Base-by-base conservation (phyloP, 495 filamentous ascomycete species). In the Penicillium verhagenii region DNA sequence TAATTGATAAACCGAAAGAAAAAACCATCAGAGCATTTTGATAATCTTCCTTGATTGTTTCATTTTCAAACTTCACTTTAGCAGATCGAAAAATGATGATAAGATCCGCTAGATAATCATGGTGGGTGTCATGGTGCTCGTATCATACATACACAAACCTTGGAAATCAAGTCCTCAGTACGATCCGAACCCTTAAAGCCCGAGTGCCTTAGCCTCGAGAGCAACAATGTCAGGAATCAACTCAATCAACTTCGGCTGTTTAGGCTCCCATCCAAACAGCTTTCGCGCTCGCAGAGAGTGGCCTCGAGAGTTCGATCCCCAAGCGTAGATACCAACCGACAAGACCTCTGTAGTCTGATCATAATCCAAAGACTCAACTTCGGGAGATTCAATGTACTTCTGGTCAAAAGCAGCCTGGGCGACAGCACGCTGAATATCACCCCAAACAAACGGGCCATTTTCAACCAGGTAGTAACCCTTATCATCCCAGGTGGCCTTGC, bases 391-490 rank as follows among this genome's bases (percentile, higher is more conserved):
- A 43, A 91, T 80, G 39, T 85, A 80, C 1, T 85, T 84, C 69
- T 86, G 81, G 57, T 82, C 79, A 43, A 82, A 74, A 6, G 86
- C 85, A 60, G 79, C 78, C 50, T 80, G 66, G 0, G 83, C 87
- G 54, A 94, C 70, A 19, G 70, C 66, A 24, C 75, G 75, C 33
- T 86, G 75, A 23, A 92, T 67, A 43, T 90, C 81, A 28, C 83
- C 84, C 89, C 88, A 94, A 25, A 79, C 76, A 63, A 89, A 86
- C 45, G 83, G 70, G 4, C 84, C 88, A 59, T 85, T 86, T 67
- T 90, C 86, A 31, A 81, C 78, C 54, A 92, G 81, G 67, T 88
- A 93, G 67, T 94, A 92, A 2, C 82, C 89, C 59, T 87, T 77
- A 8, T 78, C 71, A 7, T 85, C 86, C 83, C 89, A 96, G 13